Base-by-base conservation (phyloP, 352 stramenopile species). In the Stramenopiles sp. region DNA sequence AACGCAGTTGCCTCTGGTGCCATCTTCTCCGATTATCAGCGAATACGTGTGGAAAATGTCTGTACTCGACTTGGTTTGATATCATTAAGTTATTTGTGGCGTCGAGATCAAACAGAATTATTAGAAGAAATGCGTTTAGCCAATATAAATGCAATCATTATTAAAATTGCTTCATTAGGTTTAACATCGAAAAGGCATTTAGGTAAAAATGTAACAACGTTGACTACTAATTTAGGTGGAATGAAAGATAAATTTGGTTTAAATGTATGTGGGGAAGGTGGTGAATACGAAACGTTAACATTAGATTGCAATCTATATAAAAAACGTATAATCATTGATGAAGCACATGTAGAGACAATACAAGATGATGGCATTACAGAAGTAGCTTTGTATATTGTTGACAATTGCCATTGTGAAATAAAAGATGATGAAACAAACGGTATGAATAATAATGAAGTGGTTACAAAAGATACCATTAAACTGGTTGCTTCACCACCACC, bases 21-120 rank as follows among this genome's bases (percentile, higher is more conserved):
- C n/a, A 98, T 99, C 82, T 90, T 98, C 73, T 98, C 94, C 7
- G 98, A 90, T 30, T 99, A 99, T 80, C 96, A 99, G 87, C 87
- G 96, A 38, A 97, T 94, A 32, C 91, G 96, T 43, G 95, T 99
- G 53, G 96, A 99, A 84, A 93, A 97, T 83, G 91, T 95, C 53
- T 99, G 96, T 84, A 83, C 84, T 79, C 87, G 95, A 79, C 86
- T 99, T 20, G 88, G 89, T 1, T 85, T 99, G 63, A 95, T 88
- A 29, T 98, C 92, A 29, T 82, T 99, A 0, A 90, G 90, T 0
- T 99, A 97, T 84, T 84, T 99, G 29, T 99, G 96, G 96, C 85
- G 93, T 33, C 83, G 92, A 4, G 86, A 96, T 33, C 94, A 97
- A 78, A 88, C 91, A 74, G 84, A 91, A 79, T 83, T 98, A 69